Evolutionary conservation across 495 filamentous ascomycete genomes (phyloP).

Genomic region (Achaetomiella virescens): DNA sequence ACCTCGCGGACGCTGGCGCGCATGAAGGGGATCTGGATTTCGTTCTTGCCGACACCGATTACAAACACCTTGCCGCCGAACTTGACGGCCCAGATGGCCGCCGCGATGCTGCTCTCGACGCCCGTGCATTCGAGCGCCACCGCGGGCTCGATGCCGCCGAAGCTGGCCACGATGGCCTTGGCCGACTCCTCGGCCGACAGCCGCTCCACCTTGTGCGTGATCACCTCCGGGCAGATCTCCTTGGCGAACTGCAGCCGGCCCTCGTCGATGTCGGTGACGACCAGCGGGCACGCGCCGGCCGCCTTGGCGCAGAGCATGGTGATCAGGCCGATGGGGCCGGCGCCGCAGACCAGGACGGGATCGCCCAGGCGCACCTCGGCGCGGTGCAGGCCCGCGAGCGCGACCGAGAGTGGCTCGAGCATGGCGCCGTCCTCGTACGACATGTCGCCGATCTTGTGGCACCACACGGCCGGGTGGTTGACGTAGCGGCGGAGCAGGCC

Average conservation of each 20-base stretch:
- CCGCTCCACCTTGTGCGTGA: conserved; percentile 70
- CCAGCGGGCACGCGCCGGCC: conserved; percentile 76
- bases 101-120: conserved; percentile 78
- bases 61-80: conserved; percentile 94
- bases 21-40: conserved; percentile 94
- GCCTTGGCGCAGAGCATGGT: conserved; percentile 74
- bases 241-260: conserved; percentile 77
- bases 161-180: conserved; percentile 55
- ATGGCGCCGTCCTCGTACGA: conserved; percentile 82
- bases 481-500: conserved; percentile 89
- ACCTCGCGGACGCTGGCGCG: conserved; percentile 81
- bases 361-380: conserved; percentile 74
- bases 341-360: conserved; percentile 78
- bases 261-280: conserved; percentile 90
- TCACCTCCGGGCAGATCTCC: conserved; percentile 62
- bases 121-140: conserved; percentile 85
- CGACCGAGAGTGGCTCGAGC: conserved; percentile 80
- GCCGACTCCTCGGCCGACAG: conserved; percentile 65
- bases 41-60: conserved; percentile 87
- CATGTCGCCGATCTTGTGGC: conserved; percentile 88
- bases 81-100: conserved; percentile 81
- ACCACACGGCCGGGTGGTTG: conserved; percentile 87
- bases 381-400: conserved; percentile 76
- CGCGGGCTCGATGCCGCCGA: conserved; percentile 67
- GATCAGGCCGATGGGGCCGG: conserved; percentile 85